Base-by-base conservation (phyloP, 2,329 filamentous ascomycete species). In the Aspergillus sp. region DNA sequence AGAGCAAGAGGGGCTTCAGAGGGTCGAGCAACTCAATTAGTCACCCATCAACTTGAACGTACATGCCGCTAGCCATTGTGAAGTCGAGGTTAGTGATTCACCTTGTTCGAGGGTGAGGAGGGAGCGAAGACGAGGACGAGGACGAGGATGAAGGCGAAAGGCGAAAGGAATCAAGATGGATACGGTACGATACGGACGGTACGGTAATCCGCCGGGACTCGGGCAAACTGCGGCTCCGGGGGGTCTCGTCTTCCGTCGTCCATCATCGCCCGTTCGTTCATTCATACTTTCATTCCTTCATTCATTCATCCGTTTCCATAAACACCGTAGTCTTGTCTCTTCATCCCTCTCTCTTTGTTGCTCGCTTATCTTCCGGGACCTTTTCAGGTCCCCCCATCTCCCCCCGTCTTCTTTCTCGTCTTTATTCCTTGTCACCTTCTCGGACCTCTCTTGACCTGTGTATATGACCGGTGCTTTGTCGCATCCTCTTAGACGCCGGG, bases 31-130 rank as follows among this genome's bases (percentile, higher is more conserved):
- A n/a, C 14, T 7, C 36, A 45, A 22, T 22, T 4, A 14, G 45
- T 24, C 9, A 54, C 16, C 14, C 11, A 7, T 11, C 22, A 45
- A 3, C 2, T 12, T n/a, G 22, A n/a, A 55, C 53, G 42, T 55
- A 55, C 53, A 55, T 55, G 49, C 53, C 53, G 18, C 24, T 32
- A 32, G 53, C 31, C 53, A 55, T 55, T 42, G 24, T 55, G 53
- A 55, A n/a, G n/a, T 20, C 6, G 24, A 51, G 24, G 49, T 47
- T 4, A 18, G 9, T 10, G 45, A 7, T 36, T 10, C 11, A 36
- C 14, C 16, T 14, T 6, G 20, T 49, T 10, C 20, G 46, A 49
- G 18, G 20, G 46, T 9, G 46, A 22, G 45, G 24, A 49, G 46
- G 16, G 20, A 12, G 24, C 12, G 20, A 49, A 24, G 46, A 24